Conservation (phyloP, 2,329 filamentous ascomycete genomes). For the Apiospora rasikravindrae region DNA sequence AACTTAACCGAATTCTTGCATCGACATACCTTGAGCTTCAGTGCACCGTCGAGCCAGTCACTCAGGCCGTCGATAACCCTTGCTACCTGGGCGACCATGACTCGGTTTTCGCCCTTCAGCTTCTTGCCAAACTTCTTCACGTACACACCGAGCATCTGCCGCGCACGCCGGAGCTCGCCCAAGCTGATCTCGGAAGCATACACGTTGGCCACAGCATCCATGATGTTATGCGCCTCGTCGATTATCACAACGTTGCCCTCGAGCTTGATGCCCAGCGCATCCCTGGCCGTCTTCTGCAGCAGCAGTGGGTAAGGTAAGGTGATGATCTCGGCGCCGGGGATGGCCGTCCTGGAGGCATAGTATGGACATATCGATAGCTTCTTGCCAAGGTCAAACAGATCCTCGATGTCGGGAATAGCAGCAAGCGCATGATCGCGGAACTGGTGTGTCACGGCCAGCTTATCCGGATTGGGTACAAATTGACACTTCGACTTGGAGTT, state of each 20-base stretch:
- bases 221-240: conserved; percentile 96
- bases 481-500: conserved; percentile 71
- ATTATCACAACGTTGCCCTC: conserved; percentile 92
- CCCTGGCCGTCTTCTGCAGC: conserved; percentile 83
- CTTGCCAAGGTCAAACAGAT: conserved; percentile 79
- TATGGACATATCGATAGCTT: conserved; percentile 88
- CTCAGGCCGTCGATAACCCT: conserved; percentile 81
- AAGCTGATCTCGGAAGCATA: conserved; percentile 80
- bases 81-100: conserved; percentile 87
- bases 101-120: conserved; percentile 87
- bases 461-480: conserved; percentile 80
- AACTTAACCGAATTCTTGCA: background rate
- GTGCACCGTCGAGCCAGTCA: conserved; percentile 66
- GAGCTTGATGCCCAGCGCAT: conserved; percentile 84
- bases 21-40: conserved; percentile 50
- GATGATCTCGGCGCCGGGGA: conserved; percentile 86
- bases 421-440: conserved; percentile 88
- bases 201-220: conserved; percentile 90
- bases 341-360: conserved; percentile 87
- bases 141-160: conserved; percentile 80
- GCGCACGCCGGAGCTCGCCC: conserved; percentile 72
- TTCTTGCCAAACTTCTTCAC: conserved; percentile 86
- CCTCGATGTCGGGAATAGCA: conserved; percentile 90
- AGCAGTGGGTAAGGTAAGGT: conserved; percentile 92
- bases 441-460: conserved; percentile 71